Conservation (phyloP, 108 stramenopile genomes). For the Cyclotella choctawhatcheeana region DNA sequence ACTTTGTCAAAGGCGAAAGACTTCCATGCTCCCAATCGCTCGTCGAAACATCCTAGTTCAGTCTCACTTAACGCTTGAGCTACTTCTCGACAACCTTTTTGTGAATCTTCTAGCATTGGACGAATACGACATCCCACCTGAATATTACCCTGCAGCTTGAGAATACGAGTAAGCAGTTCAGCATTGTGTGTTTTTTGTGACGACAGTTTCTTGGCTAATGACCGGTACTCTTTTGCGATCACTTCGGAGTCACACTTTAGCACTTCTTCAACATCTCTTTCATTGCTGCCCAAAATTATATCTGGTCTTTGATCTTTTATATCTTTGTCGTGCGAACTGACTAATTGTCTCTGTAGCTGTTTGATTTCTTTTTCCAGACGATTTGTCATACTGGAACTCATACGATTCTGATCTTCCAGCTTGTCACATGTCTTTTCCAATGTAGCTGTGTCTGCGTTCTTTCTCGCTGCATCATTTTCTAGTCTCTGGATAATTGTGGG, state of each 20-base stretch:
- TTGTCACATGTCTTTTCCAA: conserved; percentile 62
- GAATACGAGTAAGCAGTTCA: conserved; percentile 85
- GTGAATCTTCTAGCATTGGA: conserved; percentile 81
- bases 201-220: conserved; percentile 71
- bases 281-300: conserved; percentile 9
- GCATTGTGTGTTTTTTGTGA: conserved; percentile 88
- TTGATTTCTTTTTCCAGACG: conserved; percentile 78
- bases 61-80: conserved; percentile 89
- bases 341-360: conserved; percentile 69
- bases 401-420: conserved; percentile 80
- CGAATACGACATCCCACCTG: conserved; percentile 92
- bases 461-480: conserved; percentile 55
- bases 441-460: conserved; percentile 56
- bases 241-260: conserved; percentile 57
- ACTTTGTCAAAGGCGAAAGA: conserved; percentile 93
- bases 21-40: conserved; percentile 83
- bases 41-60: conserved; percentile 88
- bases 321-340: conserved; percentile 33
- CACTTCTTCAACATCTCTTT: conserved; percentile 67
- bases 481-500: conserved; percentile 67
- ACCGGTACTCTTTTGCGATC: conserved; percentile 72
- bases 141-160: conserved; percentile 90
- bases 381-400: conserved; percentile 74
- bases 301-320: conserved; percentile 24
- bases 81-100: conserved; percentile 67